Conservation (phyloP, 192 early-diverging fungal species). For the Diversispora epigaea region DNA sequence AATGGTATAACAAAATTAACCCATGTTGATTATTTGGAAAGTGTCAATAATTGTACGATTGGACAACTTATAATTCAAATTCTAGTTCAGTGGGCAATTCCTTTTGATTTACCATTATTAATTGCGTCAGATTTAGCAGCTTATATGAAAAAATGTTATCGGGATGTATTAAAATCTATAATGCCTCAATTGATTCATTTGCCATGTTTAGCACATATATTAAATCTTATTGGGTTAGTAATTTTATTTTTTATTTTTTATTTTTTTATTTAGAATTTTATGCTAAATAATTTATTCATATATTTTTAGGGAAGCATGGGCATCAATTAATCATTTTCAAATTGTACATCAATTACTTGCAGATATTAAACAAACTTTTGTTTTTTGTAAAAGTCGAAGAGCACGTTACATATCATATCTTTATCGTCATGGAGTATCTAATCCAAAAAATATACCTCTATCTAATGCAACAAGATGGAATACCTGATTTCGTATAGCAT, state of each 20-base stretch:
- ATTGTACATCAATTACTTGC: too few species aligned
- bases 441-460: background rate
- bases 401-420: background rate
- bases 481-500: background rate
- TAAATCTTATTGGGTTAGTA: background rate
- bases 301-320: too few species aligned
- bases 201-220: background rate
- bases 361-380: conserved; percentile 9
- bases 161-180: background rate
- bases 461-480: conserved; percentile 3
- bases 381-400: background rate
- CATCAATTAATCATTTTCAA: too few species aligned
- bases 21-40: conserved; percentile 6
- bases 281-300: background rate
- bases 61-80: conserved; percentile 16
- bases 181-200: background rate
- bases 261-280: background rate
- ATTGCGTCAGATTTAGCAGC: conserved; percentile 4
- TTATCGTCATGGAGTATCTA: background rate
- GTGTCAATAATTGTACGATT: background rate
- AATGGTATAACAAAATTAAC: background rate
- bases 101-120: conserved; percentile 8
- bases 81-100: conserved; percentile 4
- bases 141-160: conserved; percentile 6
- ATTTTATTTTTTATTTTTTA: background rate